A percentile compares a stretch with the other conserved stretches of the same genome.
Conservation (phyloP, 306 rosid species). For the Chamaecrista fasciculata region DNA sequence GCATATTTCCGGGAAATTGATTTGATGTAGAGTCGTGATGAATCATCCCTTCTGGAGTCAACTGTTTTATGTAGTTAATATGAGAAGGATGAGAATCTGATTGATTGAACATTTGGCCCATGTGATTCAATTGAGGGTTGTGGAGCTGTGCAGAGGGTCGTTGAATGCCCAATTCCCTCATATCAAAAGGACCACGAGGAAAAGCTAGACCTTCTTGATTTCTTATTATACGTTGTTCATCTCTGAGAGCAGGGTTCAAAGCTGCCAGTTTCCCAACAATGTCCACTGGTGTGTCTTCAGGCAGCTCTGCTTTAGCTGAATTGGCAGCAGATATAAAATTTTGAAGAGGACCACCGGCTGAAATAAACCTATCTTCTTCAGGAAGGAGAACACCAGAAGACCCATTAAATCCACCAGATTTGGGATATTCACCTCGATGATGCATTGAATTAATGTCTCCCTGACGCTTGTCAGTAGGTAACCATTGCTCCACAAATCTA, state of each 20-base stretch:
- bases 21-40: constrained; percentile 58
- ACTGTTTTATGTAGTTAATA: constrained; percentile 52
- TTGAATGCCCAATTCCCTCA: constrained; percentile 65
- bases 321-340: constrained; percentile 51
- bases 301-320: constrained; percentile 52
- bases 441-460: constrained; percentile 52
- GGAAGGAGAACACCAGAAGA: constrained; percentile 61
- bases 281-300: constrained; percentile 53
- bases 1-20: constrained; percentile 67
- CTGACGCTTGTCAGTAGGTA: constrained; percentile 50
- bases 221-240: constrained; percentile 53
- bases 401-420: constrained; percentile 50
- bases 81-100: constrained; percentile 64
- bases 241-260: constrained; percentile 55
- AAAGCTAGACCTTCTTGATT: constrained; percentile 66
- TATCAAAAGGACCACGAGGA: constrained; percentile 57
- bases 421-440: constrained; percentile 45
- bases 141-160: constrained; percentile 63
- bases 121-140: constrained; percentile 51
- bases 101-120: constrained; percentile 57
- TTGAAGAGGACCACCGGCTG: constrained; percentile 55
- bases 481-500: constrained; percentile 59
- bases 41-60: constrained; percentile 56
- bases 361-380: constrained; percentile 75
- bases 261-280: constrained; percentile 65